These are phyloP conservation scores for Calvatia gigantea DNA, from an alignment of 768 basidiomycete species.

Conservation along the genomic window DNA sequence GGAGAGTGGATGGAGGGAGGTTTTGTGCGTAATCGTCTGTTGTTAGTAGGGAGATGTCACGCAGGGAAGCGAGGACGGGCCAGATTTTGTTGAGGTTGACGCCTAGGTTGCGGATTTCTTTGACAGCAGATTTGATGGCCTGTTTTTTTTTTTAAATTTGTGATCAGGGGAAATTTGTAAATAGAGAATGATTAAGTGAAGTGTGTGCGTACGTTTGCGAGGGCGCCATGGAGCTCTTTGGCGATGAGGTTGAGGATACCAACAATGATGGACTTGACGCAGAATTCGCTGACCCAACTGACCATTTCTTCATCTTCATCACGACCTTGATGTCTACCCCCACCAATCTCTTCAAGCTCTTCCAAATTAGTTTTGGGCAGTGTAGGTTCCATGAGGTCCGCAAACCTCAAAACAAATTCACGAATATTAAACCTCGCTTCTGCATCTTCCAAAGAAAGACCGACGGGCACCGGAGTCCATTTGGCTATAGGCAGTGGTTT, in stretches of 20 bases:
- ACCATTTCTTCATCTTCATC: constrained; percentile 39
- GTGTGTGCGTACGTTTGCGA: constrained; percentile 29
- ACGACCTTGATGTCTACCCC: constrained; percentile 22
- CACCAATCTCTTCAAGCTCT: constrained; percentile 58
- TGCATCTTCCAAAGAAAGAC: constrained; percentile 41
- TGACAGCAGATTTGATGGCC: constrained; percentile 42
- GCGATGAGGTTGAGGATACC: constrained; percentile 56
- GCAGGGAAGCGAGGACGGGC: constrained; percentile 38
- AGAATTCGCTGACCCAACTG: constrained; percentile 65
- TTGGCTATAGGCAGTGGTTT: constrained; percentile 41
- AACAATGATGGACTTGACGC: constrained; percentile 59
- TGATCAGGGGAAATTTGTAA: constrained; percentile 1
- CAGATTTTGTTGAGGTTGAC: constrained; percentile 63
- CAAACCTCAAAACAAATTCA: constrained; percentile 71
- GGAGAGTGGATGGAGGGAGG: constrained; percentile 10
- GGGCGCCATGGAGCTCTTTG: constrained; percentile 35
- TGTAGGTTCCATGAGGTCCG: constrained; percentile 40
- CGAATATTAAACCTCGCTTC: constrained; percentile 68
- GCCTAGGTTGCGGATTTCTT: constrained; percentile 50
- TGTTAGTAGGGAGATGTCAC: neutral
- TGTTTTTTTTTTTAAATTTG: constrained; percentile 18
- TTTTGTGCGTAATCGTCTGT: neutral
- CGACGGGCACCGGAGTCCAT: constrained; percentile 51
- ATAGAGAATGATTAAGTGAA: neutral
- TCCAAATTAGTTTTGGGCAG: constrained; percentile 47